A percentile compares a stretch with the other conserved stretches of the same genome.
These are phyloP conservation scores for Fusarium pseudonygamai DNA, from an alignment of 2,329 filamentous ascomycete species.

Conservation along the genomic window DNA sequence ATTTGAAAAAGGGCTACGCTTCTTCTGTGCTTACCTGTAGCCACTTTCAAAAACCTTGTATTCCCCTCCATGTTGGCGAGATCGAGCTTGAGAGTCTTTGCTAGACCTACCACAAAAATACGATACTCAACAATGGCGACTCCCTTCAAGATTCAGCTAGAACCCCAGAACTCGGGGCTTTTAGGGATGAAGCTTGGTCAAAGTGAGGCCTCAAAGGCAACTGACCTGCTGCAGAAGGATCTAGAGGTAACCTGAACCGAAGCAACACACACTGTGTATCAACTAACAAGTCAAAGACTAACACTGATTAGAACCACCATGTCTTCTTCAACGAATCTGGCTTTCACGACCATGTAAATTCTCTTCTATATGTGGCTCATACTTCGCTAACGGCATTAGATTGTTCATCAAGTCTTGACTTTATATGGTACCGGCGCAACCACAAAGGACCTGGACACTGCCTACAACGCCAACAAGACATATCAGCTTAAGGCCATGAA, in stretches of 20 bases:
- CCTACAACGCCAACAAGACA: conserved; percentile 69
- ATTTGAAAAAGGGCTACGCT: not conserved
- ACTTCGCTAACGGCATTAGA: conserved; percentile 48
- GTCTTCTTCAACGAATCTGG: conserved; percentile 81
- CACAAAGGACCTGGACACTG: conserved; percentile 65
- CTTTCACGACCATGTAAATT: conserved; percentile 81
- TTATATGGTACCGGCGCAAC: conserved; percentile 79
- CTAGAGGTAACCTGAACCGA: conserved; percentile 59
- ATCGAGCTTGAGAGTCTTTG: conserved; percentile 19
- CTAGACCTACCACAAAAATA: conserved; percentile 5
- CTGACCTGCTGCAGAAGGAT: conserved; percentile 79
- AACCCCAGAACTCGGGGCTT: conserved; percentile 60
- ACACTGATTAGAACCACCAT: conserved; percentile 61
- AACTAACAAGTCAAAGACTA: not conserved
- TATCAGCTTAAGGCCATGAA: conserved; percentile 71
- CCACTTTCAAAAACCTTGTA: not conserved
- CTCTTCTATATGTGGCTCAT: not conserved
- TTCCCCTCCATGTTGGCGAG: conserved; percentile 23
- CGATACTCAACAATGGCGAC: conserved; percentile 54
- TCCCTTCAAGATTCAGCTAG: conserved; percentile 58
- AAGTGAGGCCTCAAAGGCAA: conserved; percentile 69
- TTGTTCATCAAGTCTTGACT: conserved; percentile 79
- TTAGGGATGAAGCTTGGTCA: conserved; percentile 58
- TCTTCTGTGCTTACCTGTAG: not conserved
- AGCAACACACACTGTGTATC: too few relatives aligned